Evolutionary conservation across 345 rosid species (phyloP).

Genomic region (Crucihimalaya himalaica): DNA sequence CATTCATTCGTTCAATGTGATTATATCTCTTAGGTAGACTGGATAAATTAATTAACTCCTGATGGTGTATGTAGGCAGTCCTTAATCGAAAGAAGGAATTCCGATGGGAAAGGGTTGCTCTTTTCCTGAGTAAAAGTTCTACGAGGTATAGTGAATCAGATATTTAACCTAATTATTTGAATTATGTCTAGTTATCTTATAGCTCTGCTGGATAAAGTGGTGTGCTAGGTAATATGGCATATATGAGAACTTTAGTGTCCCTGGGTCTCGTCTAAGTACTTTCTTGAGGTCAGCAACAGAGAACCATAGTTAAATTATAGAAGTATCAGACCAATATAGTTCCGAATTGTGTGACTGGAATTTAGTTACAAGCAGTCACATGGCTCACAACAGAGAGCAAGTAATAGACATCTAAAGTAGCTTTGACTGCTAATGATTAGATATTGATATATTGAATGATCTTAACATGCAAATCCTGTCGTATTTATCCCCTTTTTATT

Average conservation of each 20-base stretch:
- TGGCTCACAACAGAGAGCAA: neutral
- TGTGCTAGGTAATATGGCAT: neutral
- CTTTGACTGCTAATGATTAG: neutral
- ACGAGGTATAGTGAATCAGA: conserved; percentile 51
- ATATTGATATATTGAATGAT: conserved; percentile 10
- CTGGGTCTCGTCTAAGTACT: neutral
- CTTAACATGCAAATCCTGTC: neutral
- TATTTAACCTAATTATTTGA: neutral
- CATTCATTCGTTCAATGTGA: neutral
- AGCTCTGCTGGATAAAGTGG: conserved; percentile 9
- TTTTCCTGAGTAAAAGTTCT: conserved; percentile 68
- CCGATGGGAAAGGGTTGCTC: conserved; percentile 78
- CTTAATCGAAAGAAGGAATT: conserved; percentile 80
- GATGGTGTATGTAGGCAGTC: conserved; percentile 58
- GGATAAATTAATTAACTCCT: conserved; percentile 9
- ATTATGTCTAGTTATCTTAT: neutral
- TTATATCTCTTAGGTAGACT: neutral
- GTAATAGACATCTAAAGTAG: conserved; percentile 5
- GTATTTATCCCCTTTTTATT: neutral
- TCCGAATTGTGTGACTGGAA: neutral
- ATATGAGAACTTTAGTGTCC: neutral
- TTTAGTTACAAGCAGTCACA: neutral
- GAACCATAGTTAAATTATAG: neutral
- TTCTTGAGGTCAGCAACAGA: neutral
- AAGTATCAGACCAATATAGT: neutral